Evolutionary conservation across 768 basidiomycete species (phyloP), one percentile per base, ranked within the genome.

Genomic region (Macrolepiota albuminosa): DNA sequence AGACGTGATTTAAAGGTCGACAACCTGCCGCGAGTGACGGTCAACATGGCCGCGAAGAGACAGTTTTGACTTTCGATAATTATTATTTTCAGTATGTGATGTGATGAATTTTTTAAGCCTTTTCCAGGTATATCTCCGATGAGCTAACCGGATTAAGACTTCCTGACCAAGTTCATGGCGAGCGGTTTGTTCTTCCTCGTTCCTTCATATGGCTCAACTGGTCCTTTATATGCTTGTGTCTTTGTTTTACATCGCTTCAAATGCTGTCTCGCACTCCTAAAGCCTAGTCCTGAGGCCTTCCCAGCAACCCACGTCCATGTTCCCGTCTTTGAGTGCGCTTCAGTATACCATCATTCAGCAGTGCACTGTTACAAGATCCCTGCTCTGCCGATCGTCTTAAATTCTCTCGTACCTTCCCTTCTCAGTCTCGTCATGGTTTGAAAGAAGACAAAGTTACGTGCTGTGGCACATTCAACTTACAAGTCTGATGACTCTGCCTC

Each of bases 221-320:
- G 61, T 57, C 54, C 63, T 64, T 58, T 54, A 37, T 24, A 16
- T 33, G 6, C 16, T 40, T 45, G 33, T 55, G 4, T 60, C 39
- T 50, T 61, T 54, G 26, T 37, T 36, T 56, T 53, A 8, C 51
- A 43, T 31, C 8, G 45, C 40, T 39, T 42, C 46, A 34, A 37
- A 67, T 65, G 61, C 42, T 67, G 53, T 61, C 66, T 11, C 59
- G 65, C 49, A 61, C 60, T 54, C 66, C 64, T 61, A 64, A 67
- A 40, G 58, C 69, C 43, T 64, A 79, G 43, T 33, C 55, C 29
- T 42, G 43, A 40, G 64, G 60, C 24, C 71, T 80, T 39, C 79
- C 79, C 45, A 68, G 72, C 46, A 75, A 65, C 54, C 78, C 76
- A 16, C 56, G 47, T 39, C 61, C 55, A 43, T 72, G 73, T 36